These are phyloP conservation scores for Pinus albicaulis DNA, from an alignment of 75 land plant species.

Conservation along the genomic window DNA sequence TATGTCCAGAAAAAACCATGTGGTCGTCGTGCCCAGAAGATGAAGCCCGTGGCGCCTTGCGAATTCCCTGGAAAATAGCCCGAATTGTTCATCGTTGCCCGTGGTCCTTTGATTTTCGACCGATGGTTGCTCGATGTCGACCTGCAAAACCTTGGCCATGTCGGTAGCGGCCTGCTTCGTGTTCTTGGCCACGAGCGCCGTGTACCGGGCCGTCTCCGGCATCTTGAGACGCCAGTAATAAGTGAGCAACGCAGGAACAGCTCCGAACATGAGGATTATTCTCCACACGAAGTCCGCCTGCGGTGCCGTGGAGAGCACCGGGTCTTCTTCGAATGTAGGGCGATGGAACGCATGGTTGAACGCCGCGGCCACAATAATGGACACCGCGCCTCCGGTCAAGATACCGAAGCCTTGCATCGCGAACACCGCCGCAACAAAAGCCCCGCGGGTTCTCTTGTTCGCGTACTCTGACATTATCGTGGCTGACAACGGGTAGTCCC, in stretches of 20 bases:
- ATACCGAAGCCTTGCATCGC: conserved; percentile 69
- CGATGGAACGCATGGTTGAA: conserved; percentile 24
- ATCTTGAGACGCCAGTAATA: conserved; percentile 46
- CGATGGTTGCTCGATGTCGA: conserved; percentile 26
- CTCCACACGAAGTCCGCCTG: conserved; percentile 43
- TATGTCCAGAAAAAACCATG: conserved; percentile 54
- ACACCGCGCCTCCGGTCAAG: conserved; percentile 43
- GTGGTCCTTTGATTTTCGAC: conserved; percentile 20
- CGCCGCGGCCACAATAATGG: conserved; percentile 24
- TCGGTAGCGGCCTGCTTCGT: conserved; percentile 43
- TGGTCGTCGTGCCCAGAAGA: conserved; percentile 18
- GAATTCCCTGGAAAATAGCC: conserved; percentile 16
- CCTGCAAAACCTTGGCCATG: conserved; percentile 35
- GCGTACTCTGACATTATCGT: conserved; percentile 60
- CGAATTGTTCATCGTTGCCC: not conserved
- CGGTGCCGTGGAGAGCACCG: conserved; percentile 22
- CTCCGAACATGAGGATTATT: conserved; percentile 39
- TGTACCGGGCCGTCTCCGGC: conserved; percentile 66
- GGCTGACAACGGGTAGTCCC: conserved; percentile 50
- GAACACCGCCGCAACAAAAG: conserved; percentile 35
- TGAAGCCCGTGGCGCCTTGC: conserved; percentile 18
- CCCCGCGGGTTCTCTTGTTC: conserved; percentile 44
- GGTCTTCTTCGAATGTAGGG: conserved; percentile 22
- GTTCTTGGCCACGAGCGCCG: conserved; percentile 45
- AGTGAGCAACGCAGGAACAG: conserved; percentile 40